Base-by-base conservation (phyloP, 1,284 basidiomycete species). In the Neolentinus lepideus region DNA sequence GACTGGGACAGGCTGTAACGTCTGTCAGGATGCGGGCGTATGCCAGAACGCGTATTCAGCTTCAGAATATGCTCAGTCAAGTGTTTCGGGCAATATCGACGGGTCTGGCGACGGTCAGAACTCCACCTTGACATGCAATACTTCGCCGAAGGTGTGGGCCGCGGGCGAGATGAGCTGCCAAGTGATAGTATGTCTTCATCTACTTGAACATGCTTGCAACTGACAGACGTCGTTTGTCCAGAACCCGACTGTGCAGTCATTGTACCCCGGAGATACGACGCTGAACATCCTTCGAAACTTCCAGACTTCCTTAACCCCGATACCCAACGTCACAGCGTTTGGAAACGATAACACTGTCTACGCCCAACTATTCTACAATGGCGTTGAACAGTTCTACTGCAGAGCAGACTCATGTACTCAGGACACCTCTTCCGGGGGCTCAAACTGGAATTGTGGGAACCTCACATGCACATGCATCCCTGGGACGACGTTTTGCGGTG, bases 371-470 rank as follows among this genome's bases (percentile, higher is more conserved):
- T 88, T 90, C 71, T 94, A 94, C 69, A 75, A 79, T n/a, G 88
- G 88, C 3, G 81, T 86, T 21, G 91, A 93, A 66, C 88, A 90
- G 64, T 95, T 95, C 71, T 90, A 80, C 66, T 96, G 93, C 66
- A 60, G 72, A 16, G 90, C 90, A 0, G 74, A 81, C 58, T 73
- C 76, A 3, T 96, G 94, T 69, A 71, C 68, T 0, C 92, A 94
- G 68, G 72, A 67, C 24, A 67, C 65, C 25, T 63, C 70, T 22
- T 70, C 70, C 3, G 74, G 71, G 54, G 72, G 68, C 1, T 68
- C 71, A 16, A 72, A 76, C 47, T 94, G 85, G 85, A 72, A 71
- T 11, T 96, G 93, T 62, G 73, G 80, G 54, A 78, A 83, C 59
- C 77, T 96, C 27, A 63, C 77, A 60, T 96, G 93, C 67, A 81